Evolutionary conservation across 2,329 filamentous ascomycete genomes (phyloP), one percentile per base, ranked within the genome.

Genomic region (Didymella lethalis): DNA sequence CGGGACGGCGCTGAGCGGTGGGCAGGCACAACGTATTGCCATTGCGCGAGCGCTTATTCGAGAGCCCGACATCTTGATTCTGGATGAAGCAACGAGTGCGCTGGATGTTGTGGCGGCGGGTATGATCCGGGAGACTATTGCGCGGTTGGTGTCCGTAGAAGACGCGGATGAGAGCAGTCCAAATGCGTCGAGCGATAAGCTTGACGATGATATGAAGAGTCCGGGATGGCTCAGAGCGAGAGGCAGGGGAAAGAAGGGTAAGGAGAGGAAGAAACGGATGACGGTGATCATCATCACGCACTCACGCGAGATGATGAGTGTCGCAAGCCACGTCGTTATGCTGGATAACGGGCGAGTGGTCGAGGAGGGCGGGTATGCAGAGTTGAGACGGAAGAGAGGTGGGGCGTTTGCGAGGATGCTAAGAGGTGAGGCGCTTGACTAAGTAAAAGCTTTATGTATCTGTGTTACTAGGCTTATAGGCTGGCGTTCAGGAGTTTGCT

Each of bases 1-100:
- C 4, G 91, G 92, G 0, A 83, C 89, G 18, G 79, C 84, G 0
- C 77, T 97, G 0, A 93, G 89, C 0, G 92, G 92, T 0, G 94
- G 94, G 0, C 93, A 97, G 74, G 86, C 89, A 0, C 93, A 97
- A 73, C 84, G 92, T 0, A 76, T 97, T 2, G 88, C 88, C 20
- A 93, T 97, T 60, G 92, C 93, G 0, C 83, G 93, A 1, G 92
- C 93, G 0, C 80, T 97, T 0, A 84, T 90, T 0, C 84, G 92
- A 0, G 80, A 83, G 14, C 93, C 93, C 0, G 83, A 84, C 40
- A 80, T 97, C 2, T 78, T 97, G 16, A 84, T 97, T 2, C 79
- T 97, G 2, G 94, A 98, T 68, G 93, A 97, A 78, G 91, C 93
- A 0, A 97, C 93, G 0, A 91, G 88, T 26, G 89, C 90, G 0